Evolutionary conservation across 371 early-diverging fungal genomes (phyloP), one percentile per base, ranked within the genome.

Genomic region (Circinella minor): DNA sequence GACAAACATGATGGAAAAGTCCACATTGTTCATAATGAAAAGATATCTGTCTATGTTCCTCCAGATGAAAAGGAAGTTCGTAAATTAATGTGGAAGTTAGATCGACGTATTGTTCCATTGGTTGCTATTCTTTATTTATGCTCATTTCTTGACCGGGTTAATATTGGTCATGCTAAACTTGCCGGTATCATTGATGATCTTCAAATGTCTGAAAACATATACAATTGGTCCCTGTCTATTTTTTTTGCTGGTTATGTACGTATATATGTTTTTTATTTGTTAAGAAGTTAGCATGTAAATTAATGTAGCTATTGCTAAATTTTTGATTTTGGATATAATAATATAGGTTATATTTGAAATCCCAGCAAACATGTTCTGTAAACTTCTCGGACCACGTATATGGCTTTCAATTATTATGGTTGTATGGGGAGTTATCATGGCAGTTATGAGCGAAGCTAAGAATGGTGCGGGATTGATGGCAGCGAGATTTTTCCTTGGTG

Each of bases 401-500:
- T 92, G 93, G 68, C 60, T 67, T 48, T 18, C 48, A 18, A 17
- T 67, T 11, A 67, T 48, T 14, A 67, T 67, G 68, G 15, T 61
- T n/a, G 68, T 66, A 9, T 67, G 68, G 61, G 61, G 59, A 14
- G 17, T 20, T 3, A 48, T 61, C 11, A 67, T 67, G 68, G 61
- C 61, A 13, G 68, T 48, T 17, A 67, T 67, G 68, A 81, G 82
- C n/a, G 80, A 80, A 1, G 69, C 71, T 36, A 57, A 57, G 1
- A 79, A 83, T 43, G 66, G 81, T 27, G 74, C 79, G 4, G 86
- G 87, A 13, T 75, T 91, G 60, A 70, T 88, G 55, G 83, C 82
- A 2, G 63, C 83, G 20, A 84, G 93, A 8, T 92, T 91, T 75
- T 89, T 92, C 64, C 74, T 91, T 54, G 93, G 93, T 51, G 66